phyloP scores from a whole-genome alignment of 176 grass and related monocot species.

The Typha latifolia region DNA sequence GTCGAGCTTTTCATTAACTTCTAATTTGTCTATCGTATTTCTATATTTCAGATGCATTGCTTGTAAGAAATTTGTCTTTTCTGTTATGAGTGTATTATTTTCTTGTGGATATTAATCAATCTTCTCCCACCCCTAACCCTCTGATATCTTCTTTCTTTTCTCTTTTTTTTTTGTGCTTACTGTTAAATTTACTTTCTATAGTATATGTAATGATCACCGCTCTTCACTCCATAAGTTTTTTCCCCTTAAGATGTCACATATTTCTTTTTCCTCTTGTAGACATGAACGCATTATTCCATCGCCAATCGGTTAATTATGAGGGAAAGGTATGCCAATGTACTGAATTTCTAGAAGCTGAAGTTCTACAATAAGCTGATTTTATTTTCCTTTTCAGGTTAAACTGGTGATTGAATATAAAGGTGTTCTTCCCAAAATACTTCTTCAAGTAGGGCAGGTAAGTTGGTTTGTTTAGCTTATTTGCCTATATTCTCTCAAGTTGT shows the following conservation, averaged over 20 bases:
- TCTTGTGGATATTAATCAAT: no score
- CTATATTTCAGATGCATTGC: no score
- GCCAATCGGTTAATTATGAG: conserved; percentile 54
- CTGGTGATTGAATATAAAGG: conserved; percentile 46
- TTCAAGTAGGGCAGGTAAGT: conserved; percentile 55
- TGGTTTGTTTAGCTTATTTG: conserved; percentile 13
- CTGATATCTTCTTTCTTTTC: no score
- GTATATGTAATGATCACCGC: not conserved
- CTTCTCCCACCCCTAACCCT: no score
- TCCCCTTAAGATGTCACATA: conserved; percentile 7
- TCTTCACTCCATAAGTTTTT: conserved; percentile 18
- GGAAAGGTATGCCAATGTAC: conserved; percentile 58
- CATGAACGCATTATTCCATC: conserved; percentile 79
- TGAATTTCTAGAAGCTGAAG: not conserved
- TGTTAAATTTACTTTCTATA: no score
- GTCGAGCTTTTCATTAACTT: not conserved
- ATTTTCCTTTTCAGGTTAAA: conserved; percentile 43
- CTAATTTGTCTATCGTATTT: not conserved
- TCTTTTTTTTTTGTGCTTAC: no score
- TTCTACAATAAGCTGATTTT: not conserved
- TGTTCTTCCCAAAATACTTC: conserved; percentile 80
- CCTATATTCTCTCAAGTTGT: not conserved
- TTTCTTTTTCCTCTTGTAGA: conserved; percentile 37
- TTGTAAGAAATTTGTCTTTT: no score
- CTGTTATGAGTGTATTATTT: no score